A percentile compares a stretch with the other conserved stretches of the same genome.
phyloP scores from a whole-genome alignment of 2,329 filamentous ascomycete genomes.

The Sclerotinia borealis region DNA sequence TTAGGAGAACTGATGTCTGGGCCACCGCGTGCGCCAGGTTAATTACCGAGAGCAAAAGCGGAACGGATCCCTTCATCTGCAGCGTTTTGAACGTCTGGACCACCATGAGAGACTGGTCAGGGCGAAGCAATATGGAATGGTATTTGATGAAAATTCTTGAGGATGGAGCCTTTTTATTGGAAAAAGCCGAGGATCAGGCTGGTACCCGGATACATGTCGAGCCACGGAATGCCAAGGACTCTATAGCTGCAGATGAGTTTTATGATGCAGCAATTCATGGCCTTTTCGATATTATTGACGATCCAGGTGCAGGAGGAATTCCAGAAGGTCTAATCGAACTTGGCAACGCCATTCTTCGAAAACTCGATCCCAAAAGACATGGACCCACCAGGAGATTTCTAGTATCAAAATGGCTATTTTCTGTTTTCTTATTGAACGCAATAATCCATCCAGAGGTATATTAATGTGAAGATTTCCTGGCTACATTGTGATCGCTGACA shows the following conservation, averaged over 20 bases:
- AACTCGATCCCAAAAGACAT: slow-evolving; percentile 65
- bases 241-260: slow-evolving; percentile 79
- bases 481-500: slow-evolving; percentile 16
- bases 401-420: slow-evolving; percentile 87
- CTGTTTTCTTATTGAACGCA: slow-evolving; percentile 75
- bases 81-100: slow-evolving; percentile 85
- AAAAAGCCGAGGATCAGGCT: slow-evolving; percentile 74
- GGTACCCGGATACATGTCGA: slow-evolving; percentile 65
- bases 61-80: slow-evolving; percentile 73
- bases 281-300: slow-evolving; percentile 80
- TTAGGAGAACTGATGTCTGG: slow-evolving; percentile 77
- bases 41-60: slow-evolving; percentile 69
- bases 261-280: slow-evolving; percentile 75
- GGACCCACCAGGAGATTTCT: slow-evolving; percentile 76
- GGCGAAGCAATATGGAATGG: slow-evolving; percentile 82
- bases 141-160: slow-evolving; percentile 94
- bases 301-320: slow-evolving; percentile 76
- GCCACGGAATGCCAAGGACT: slow-evolving; percentile 70
- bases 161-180: slow-evolving; percentile 84
- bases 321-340: slow-evolving; percentile 80
- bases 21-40: slow-evolving; percentile 79
- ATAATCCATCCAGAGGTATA: slow-evolving; percentile 82
- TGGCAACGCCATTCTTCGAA: slow-evolving; percentile 74
- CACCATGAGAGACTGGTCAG: slow-evolving; percentile 81
- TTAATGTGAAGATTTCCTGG: slow-evolving; percentile 16